phyloP scores from a whole-genome alignment of 352 stramenopile genomes.

The Phytopythium aichiense region DNA sequence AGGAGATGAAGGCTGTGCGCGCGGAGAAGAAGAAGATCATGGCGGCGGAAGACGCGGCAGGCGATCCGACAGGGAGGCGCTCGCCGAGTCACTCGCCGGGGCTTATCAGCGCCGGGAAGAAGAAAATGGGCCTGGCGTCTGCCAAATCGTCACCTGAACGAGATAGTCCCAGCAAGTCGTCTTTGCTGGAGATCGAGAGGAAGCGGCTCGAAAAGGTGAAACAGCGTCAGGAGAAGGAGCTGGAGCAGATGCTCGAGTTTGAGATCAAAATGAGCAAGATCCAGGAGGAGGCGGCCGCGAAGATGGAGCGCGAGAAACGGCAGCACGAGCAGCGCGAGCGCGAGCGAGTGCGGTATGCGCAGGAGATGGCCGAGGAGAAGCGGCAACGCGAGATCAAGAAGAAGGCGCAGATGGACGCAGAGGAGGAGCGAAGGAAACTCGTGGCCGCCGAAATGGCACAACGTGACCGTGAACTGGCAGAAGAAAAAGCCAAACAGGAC shows the following conservation, averaged over 20 bases:
- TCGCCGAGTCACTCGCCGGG: constrained; percentile 4
- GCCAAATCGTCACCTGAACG: constrained; percentile 21
- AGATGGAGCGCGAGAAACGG: constrained; percentile 59
- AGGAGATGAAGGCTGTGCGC: constrained; percentile 88
- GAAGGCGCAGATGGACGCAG: constrained; percentile 75
- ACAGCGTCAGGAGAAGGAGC: constrained; percentile 67
- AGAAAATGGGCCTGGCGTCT: background rate
- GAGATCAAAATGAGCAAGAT: constrained; percentile 89
- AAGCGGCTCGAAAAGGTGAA: constrained; percentile 73
- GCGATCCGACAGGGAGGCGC: constrained; percentile 11
- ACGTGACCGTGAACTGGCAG: constrained; percentile 62
- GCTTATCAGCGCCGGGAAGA: background rate
- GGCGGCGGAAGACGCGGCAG: constrained; percentile 29
- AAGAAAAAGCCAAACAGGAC: constrained; percentile 78
- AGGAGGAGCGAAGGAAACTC: constrained; percentile 69
- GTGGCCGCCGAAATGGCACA: constrained; percentile 66
- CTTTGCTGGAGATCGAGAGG: constrained; percentile 64
- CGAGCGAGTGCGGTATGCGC: constrained; percentile 51
- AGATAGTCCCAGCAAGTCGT: constrained; percentile 14
- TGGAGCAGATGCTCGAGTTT: constrained; percentile 91
- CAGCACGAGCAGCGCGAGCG: constrained; percentile 68
- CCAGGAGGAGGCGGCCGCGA: constrained; percentile 68
- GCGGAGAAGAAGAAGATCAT: constrained; percentile 76
- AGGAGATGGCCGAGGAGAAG: constrained; percentile 73
- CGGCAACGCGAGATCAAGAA: constrained; percentile 79